Evolutionary conservation across 2,329 filamentous ascomycete species (phyloP), one percentile per base, ranked within the genome.

Genomic region (Ophidiomyces ophidiicola): DNA sequence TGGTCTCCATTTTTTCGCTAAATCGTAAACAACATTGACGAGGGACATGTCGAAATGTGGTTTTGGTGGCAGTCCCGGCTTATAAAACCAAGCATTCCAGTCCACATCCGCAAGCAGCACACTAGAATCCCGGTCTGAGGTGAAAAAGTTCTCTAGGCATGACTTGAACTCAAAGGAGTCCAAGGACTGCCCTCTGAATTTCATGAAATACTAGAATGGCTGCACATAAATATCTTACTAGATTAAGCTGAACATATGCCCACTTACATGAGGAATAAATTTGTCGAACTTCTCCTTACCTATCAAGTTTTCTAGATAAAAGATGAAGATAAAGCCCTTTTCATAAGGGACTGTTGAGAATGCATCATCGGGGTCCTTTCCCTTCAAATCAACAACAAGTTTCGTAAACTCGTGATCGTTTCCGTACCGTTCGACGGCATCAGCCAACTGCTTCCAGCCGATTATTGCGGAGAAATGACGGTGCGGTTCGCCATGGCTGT

Each of bases 381-480:
- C 85, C 56, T 88, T 82, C 47, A 96, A 78, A 56, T 84, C 78
- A 44, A 87, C 74, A 48, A 94, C 77, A 39, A 98, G 72, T 59
- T 92, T 92, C 5, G 90, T 98, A 64, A 90, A 96, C 51, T 88
- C 81, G 56, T 94, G 86, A 48, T 92, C 81, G 36, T 76, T 68
- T 26, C 88, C 88, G 52, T 80, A 90, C 26, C 78, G 71, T 23
- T 80, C 70, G 24, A 96, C 76, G 4, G 83, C 76, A 53, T 94
- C 86, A 62, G 81, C 72, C 12, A 94, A 74, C 2, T 80, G 74
- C 56, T 93, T 90, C 88, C 88, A 96, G 44, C 90, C 90, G 48
- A 94, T 92, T 48, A 96, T 93, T 47, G 88, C 80, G 6, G 83
- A 92, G 60, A 98, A 96, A 63, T 94, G 82, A 46, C 90, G 83